Base-by-base conservation (phyloP, 1,284 basidiomycete genomes). In the Mycena sp. region DNA sequence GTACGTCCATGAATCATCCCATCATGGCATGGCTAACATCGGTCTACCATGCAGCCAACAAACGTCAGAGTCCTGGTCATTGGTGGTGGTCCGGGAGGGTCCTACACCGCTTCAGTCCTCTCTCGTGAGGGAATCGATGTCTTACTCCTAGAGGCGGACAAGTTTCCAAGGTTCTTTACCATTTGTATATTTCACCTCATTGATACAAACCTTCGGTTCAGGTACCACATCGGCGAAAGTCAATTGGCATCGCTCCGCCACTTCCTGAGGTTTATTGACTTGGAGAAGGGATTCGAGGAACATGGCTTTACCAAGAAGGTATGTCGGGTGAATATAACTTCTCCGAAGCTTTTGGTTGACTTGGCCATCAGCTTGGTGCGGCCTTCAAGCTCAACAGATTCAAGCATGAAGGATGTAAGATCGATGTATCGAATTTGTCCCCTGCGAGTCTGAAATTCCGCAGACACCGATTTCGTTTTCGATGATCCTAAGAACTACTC, bases 121-220 rank as follows among this genome's bases (percentile, higher is more conserved):
- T 83, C 84, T 6, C 74, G 83, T 32, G 87, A 92, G 74, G 91
- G 91, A 6, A 70, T 89, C 41, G 77, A 87, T 51, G 89, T 91
- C 58, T 85, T 86, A 16, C 69, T 92, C 21, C 77, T 92, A 30
- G 90, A 92, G 75, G 82, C 86, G 21, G 80, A 84, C n/a, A 84
- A 86, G 67, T 92, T 41, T 32, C 52, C 69, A 73, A 77, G 72
- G 72, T 81, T 51, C 26, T 80, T 29, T 69, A 87, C 29, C 71
- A n/a, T 86, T n/a, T 85, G 87, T 66, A 29, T 14, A n/a, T 28
- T 29, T 6, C n/a, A 23, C 30, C 21, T 28, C 29, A 43, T 57
- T 10, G 51, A 76, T 81, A 21, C 17, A 29, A 74, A 59, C 25
- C 16, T 61, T 49, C 32, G 25, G 12, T 6, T 7, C 54, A 89